Evolutionary conservation across 2,329 filamentous ascomycete species (phyloP), one percentile per base, ranked within the genome.

Genomic region (Alternaria panax): DNA sequence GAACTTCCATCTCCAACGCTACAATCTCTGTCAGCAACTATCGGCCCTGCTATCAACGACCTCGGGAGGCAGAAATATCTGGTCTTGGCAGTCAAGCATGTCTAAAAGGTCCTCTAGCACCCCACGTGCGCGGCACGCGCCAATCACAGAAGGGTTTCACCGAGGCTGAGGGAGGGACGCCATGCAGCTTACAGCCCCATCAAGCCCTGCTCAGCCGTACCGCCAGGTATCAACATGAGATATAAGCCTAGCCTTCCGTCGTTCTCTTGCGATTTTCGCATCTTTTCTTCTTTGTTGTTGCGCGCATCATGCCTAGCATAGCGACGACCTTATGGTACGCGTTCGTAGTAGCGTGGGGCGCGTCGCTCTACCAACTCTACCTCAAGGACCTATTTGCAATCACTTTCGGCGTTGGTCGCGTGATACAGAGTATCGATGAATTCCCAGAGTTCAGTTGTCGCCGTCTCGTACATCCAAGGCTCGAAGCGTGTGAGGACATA

Each of bases 401-500:
- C 8, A 68, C 64, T 0, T 48, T 73, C 9, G 73, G 72, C n/a
- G 20, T 73, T 22, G 68, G 72, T 5, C 69, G 73, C 25, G 58
- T 66, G 14, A 67, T 72, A 5, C 70, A 75, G 43, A 55, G 51
- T 16, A 68, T 74, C 20, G 69, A 73, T 7, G 70, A 75, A 16
- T 75, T 74, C 36, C 69, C 72, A 7, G 45, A 48, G 20, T 75
- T 65, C 42, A 51, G 58, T 4, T 75, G 72, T 46, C 60, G 66
- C 11, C 65, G 68, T 16, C 40, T 75, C 5, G 54, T 62, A 25
- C 65, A 75, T 56, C 63, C 70, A 9, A 61, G 62, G 4, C 51
- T 75, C 16, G 67, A 74, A 42, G 72, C 63, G 5, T 75, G 72
- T 43, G 73, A 75, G 54, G 72, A 75, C 40, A 41, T 75, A 3